Base-by-base conservation (phyloP, 1,284 basidiomycete genomes). In the Fomitopsis schrenkii region DNA sequence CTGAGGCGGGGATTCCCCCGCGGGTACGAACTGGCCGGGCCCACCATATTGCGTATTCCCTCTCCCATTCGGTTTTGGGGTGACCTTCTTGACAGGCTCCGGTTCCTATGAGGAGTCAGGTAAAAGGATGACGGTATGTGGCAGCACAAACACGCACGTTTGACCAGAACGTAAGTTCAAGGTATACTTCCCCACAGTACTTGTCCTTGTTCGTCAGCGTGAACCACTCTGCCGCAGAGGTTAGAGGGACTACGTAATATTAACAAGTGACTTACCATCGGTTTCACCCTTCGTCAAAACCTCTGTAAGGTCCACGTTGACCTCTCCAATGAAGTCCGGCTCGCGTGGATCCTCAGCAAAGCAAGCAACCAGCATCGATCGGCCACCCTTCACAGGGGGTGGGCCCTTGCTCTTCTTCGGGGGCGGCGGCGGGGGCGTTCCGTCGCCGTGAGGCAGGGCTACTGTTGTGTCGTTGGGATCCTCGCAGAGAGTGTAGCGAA, bases 261-360 rank as follows among this genome's bases (percentile, higher is more conserved):
- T 28, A 3, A 3, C 26, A 46, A 14, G 15, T 17, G 10, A 77
- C 90, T 71, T 70, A 95, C 95, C 95, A 77, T 99, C 97, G 2
- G 94, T 95, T 75, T 98, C 97, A 55, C 97, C 97, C 74, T 92
- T 95, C 64, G 93, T 94, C 67, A 99, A 77, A 17, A 91, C 96
- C 66, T 95, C 92, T 9, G 91, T 92, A 55, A 99, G 82, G 73
- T 97, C 91, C 2, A 99, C 91, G 46, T 86, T 81, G 1, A 87
- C 80, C 74, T 99, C 96, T 53, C 97, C 97, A 73, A 99, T 97
- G 66, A 98, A 82, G 71, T 97, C 95, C 57, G 97, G 97, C 71
- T 99, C 96, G 64, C 93, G 89, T 58, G 91, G 82, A 75, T 99
- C 97, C 74, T 98, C 96, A 15, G 97, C 97, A 74, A 91, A 99